These are phyloP conservation scores for Leucaena leucocephala DNA, from an alignment of 306 rosid genomes.

Conservation along the genomic window DNA sequence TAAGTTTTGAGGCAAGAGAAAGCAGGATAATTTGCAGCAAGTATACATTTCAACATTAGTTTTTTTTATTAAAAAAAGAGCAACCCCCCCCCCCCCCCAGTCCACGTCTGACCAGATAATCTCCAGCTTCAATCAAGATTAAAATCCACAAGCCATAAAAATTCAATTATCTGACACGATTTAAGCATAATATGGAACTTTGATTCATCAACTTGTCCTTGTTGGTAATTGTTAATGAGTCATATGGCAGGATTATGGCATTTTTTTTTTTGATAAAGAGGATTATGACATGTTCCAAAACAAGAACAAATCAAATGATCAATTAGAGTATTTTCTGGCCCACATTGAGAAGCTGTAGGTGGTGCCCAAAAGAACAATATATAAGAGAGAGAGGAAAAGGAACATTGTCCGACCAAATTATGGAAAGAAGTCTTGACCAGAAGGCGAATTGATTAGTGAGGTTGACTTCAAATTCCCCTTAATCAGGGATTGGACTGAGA, in stretches of 20 bases:
- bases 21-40: not conserved
- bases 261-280: no score
- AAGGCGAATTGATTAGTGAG: conserved; percentile 34
- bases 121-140: not conserved
- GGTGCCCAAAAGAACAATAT: not conserved
- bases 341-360: not conserved
- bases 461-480: conserved; percentile 44
- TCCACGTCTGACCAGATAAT: not conserved
- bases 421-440: conserved; percentile 37
- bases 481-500: conserved; percentile 44
- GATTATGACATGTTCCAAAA: not conserved
- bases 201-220: not conserved
- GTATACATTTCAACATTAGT: not conserved
- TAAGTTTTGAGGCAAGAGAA: not conserved
- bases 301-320: not conserved
- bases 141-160: not conserved
- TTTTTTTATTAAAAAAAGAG: no score
- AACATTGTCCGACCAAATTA: conserved; percentile 29
- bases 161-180: not conserved
- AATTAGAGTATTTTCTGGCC: not conserved
- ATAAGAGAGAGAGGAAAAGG: not conserved
- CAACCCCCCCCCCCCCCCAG: no score
- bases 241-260: not conserved
- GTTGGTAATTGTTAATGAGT: not conserved
- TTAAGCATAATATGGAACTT: not conserved